Base-by-base conservation (phyloP, 768 basidiomycete species). In the Leccinum uliginosum region DNA sequence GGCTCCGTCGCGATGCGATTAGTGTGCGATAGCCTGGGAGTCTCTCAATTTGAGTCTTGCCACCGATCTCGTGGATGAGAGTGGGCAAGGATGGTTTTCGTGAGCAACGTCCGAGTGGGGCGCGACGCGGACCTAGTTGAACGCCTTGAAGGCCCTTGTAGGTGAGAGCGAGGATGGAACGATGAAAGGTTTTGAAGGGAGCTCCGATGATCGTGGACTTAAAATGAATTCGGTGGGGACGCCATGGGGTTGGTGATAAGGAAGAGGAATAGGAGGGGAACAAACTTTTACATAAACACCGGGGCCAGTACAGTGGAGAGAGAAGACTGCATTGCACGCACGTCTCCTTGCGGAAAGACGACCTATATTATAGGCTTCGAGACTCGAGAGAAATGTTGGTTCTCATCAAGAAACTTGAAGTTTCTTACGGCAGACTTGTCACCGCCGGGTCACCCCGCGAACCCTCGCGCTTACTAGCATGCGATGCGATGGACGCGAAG, bases 181-280 rank as follows among this genome's bases (percentile, higher is more conserved):
- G 67, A 6, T 69, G 72, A 38, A 69, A 71, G 2, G 71, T 71
- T 49, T 69, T 72, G 38, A 64, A 71, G 10, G 70, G 71, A 0
- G 70, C 72, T 15, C 70, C 70, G 30, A 71, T 60, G 60, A 71
- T 43, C 15, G 70, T 27, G 27, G 27, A 27, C 29, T 29, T 10
- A 3, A 1, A 29, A 10, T 71, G 40, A 64, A 65, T 10, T 19
- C 14, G 47, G 57, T 51, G 58, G 59, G 15, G 59, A 53, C 6
- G 53, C 12, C 70, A 71, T 32, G 30, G 30, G 30, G 30, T 70
- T 38, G 48, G 43, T 11, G 29, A 35, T 26, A 46, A 38, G 17
- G 14, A 43, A 38, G 27, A 14, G 47, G 5, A 26, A 26, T 35
- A 44, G 19, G 9, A 32, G 15, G 26, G 27, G 19, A 23, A 19